Conservation (phyloP, 768 basidiomycete species). For the Collybiopsis luxurians region DNA sequence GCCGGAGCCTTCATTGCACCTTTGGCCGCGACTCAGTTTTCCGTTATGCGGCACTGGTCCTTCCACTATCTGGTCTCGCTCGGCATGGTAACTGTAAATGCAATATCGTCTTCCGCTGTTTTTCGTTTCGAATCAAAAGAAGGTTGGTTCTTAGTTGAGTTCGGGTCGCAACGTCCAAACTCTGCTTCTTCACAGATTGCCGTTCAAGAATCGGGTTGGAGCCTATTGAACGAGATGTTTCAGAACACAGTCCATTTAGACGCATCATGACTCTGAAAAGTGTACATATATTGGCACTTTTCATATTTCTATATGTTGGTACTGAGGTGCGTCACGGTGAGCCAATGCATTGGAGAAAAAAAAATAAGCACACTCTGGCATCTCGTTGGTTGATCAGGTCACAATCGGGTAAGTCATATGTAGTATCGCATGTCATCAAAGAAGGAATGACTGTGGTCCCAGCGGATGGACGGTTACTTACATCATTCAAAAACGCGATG, state of each 20-base stretch:
- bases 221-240: not conserved
- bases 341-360: conserved; percentile 16
- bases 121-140: conserved; percentile 75
- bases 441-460: not conserved
- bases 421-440: not conserved
- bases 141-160: conserved; percentile 33
- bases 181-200: conserved; percentile 1
- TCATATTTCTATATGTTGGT: conserved; percentile 39
- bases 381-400: no score
- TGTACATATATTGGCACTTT: conserved; percentile 36
- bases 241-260: conserved; percentile 14
- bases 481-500: conserved; percentile 38
- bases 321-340: conserved; percentile 37
- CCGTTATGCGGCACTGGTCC: conserved; percentile 64
- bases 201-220: conserved; percentile 1
- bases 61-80: conserved; percentile 76
- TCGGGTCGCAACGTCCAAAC: not conserved
- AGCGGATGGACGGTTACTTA: conserved; percentile 74
- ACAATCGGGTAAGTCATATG: conserved; percentile 1
- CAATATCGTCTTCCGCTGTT: conserved; percentile 45
- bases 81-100: conserved; percentile 60
- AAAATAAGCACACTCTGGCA: no score
- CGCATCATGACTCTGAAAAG: conserved; percentile 31
- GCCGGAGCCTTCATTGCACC: conserved; percentile 68
- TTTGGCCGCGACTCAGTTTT: conserved; percentile 79